phyloP scores from a whole-genome alignment of 805 yeast genomes.

The Saturnispora serradocipensis region DNA sequence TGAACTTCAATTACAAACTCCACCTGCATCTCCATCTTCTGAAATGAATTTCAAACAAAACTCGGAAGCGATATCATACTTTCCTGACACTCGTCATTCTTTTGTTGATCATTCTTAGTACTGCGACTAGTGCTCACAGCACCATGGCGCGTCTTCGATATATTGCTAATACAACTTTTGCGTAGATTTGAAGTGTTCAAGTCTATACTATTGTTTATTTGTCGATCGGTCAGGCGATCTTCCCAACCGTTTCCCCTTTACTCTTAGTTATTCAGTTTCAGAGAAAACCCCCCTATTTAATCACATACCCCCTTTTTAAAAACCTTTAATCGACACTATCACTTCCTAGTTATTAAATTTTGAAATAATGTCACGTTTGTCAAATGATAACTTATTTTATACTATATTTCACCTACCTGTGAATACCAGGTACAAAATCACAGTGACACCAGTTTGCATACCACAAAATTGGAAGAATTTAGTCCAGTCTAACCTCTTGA shows the following conservation, averaged over 20 bases:
- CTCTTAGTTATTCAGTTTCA: neutral
- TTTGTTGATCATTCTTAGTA: neutral
- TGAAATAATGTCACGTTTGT: neutral
- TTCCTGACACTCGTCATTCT: neutral
- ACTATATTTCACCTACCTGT: neutral
- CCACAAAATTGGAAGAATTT: neutral
- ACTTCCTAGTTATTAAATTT: neutral
- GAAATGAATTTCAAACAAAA: neutral
- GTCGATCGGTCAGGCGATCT: neutral
- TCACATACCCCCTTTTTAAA: neutral
- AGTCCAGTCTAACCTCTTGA: neutral
- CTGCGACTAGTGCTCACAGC: neutral
- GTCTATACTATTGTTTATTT: neutral
- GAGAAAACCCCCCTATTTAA: neutral
- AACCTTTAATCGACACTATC: neutral
- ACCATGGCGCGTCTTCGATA: neutral
- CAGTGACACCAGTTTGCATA: neutral
- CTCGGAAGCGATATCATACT: neutral
- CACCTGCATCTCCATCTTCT: constrained; percentile 16
- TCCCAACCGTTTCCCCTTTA: neutral
- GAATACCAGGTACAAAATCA: neutral
- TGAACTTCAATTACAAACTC: constrained; percentile 6
- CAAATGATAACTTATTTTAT: neutral
- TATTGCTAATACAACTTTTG: neutral
- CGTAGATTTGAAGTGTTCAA: neutral